Evolutionary conservation across 768 basidiomycete genomes (phyloP).

Genomic region (Russula emetica): DNA sequence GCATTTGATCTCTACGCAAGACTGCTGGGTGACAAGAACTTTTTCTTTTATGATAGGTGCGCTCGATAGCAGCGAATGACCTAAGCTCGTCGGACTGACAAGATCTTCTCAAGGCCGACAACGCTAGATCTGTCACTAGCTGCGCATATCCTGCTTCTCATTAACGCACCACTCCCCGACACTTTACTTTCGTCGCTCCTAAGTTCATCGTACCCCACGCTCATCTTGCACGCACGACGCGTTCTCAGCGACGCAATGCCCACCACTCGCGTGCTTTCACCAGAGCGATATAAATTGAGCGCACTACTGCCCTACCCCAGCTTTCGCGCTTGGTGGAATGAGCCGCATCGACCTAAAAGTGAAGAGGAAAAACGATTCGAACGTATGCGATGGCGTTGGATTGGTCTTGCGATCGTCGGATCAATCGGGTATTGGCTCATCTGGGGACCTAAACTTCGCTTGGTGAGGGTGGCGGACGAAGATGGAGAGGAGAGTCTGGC

Average conservation of each 20-base stretch:
- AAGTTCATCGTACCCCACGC: conserved; percentile 49
- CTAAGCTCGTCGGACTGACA: conserved; percentile 2
- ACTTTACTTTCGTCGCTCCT: conserved; percentile 53
- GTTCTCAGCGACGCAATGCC: conserved; percentile 39
- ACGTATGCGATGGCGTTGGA: conserved; percentile 52
- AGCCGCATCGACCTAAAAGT: conserved; percentile 29
- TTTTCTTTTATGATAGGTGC: conserved; percentile 50
- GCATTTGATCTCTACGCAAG: conserved; percentile 55
- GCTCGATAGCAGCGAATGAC: conserved; percentile 2
- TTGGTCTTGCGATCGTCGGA: conserved; percentile 42
- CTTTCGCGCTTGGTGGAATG: conserved; percentile 34
- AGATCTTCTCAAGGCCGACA: conserved; percentile 44
- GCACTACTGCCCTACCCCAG: conserved; percentile 23
- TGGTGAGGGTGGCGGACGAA: conserved; percentile 1
- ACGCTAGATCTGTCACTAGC: conserved; percentile 63
- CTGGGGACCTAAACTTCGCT: conserved; percentile 14
- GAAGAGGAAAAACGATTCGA: conserved; percentile 47
- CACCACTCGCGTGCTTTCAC: conserved; percentile 23
- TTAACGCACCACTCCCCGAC: conserved; percentile 58
- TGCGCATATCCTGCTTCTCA: conserved; percentile 60
- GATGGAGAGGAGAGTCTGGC: conserved; percentile 14
- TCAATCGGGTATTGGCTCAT: conserved; percentile 38
- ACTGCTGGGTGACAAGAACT: conserved; percentile 48
- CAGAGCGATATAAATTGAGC: conserved; percentile 40
- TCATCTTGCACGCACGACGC: conserved; percentile 55